Conservation (phyloP, 257 asterid genomes). For the Fraxinus americana region DNA sequence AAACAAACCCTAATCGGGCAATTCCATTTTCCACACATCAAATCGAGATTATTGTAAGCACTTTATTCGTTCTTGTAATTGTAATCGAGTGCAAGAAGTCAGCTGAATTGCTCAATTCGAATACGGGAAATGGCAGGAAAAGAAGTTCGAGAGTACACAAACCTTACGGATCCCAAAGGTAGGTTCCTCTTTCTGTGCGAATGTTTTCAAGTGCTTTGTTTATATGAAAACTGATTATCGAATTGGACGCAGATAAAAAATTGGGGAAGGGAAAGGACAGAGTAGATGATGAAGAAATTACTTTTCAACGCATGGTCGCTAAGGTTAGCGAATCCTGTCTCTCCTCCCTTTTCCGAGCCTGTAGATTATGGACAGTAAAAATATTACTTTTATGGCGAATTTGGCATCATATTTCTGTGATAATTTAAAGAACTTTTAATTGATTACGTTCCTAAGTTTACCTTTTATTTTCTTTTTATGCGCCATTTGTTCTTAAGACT, state of each 20-base stretch:
- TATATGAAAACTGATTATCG: neutral
- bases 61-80: neutral
- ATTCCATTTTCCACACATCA: neutral
- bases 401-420: conserved; percentile 1
- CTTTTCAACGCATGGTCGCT: conserved; percentile 98
- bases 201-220: neutral
- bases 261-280: conserved; percentile 86
- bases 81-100: neutral
- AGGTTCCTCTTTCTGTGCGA: neutral
- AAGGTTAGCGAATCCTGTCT: conserved; percentile 85
- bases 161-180: conserved; percentile 97
- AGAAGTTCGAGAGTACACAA: conserved; percentile 94
- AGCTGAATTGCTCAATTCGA: neutral
- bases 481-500: neutral
- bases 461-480: neutral
- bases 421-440: neutral
- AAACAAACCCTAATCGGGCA: neutral
- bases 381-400: neutral
- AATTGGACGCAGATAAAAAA: conserved; percentile 59
- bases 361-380: neutral
- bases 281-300: conserved; percentile 83
- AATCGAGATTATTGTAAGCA: neutral
- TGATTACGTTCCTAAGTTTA: neutral
- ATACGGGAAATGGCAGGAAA: conserved; percentile 71
- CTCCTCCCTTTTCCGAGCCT: conserved; percentile 24